Base-by-base conservation (phyloP, 495 filamentous ascomycete genomes). In the Pseudotulostoma volvatum region DNA sequence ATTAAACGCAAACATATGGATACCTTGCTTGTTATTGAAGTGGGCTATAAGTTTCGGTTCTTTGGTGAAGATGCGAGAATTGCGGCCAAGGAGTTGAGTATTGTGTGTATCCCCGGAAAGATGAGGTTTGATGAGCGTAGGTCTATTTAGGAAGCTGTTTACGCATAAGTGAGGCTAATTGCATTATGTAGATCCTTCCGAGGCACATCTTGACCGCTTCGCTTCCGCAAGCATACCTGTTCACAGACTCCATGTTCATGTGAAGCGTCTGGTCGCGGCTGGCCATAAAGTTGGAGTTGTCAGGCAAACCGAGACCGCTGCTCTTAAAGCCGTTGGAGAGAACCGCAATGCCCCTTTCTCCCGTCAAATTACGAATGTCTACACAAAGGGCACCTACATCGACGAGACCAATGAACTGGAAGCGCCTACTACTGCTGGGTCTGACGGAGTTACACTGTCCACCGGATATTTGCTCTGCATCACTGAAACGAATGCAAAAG, bases 311-410 rank as follows among this genome's bases (percentile, higher is more conserved):
- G 90, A 99, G 58, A 99, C 90, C 0, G 90, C 90, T n/a, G 90
- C 90, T 0, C 63, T 99, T 41, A 99, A 99, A 53, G 92, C 92
- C 25, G 90, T 77, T 5, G 92, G 90, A 4, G 86, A 95, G 55
- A 99, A 99, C 54, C 73, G 82, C 39, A 95, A 93, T 52, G 74
- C 83, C 1, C 86, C 90, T 0, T 99, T 99, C 47, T 75, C 79
- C 13, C 78, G 90, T 31, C 90, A 92, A 49, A 72, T 99, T 46
- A 94, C 90, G 7, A 95, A 94, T 55, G 61, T 99, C 7, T 99
- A 96, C 59, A 99, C 90, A 4, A 99, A 99, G 57, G 90, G 85
- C 18, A 99, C 90, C 0, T 99, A 99, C 45, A 80, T 99, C 36
- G 90, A 99, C 52, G 90, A 99, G 56, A 67, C 79, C 7, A 88